A percentile compares a stretch with the other conserved stretches of the same genome.
Conservation (phyloP, 1,284 basidiomycete genomes). For the Amylostereum areolatum region DNA sequence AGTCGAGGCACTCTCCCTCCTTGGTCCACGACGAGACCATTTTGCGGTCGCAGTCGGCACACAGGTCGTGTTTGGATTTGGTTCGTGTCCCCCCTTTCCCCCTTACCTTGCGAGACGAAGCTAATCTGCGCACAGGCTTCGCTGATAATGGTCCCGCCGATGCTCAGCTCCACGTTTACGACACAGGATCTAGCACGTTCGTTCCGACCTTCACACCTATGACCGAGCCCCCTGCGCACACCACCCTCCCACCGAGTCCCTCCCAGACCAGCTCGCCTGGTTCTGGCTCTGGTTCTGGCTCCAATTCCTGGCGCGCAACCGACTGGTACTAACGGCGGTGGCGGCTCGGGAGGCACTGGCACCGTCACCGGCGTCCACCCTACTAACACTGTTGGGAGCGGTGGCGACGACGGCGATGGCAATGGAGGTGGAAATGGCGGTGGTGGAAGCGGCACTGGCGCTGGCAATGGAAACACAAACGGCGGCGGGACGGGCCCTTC, state of each 20-base stretch:
- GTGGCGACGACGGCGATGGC: constrained; percentile 11
- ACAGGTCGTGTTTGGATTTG: constrained; percentile 72
- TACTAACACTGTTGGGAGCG: constrained; percentile 11
- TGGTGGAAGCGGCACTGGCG: constrained; percentile 8
- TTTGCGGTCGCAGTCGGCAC: constrained; percentile 56
- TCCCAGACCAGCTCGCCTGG: constrained; percentile 8
- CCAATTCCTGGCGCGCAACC: not conserved
- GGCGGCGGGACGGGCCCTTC: no score
- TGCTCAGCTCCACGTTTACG: constrained; percentile 47
- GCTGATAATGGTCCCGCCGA: constrained; percentile 43
- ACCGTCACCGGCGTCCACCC: constrained; percentile 4
- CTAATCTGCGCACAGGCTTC: constrained; percentile 41
- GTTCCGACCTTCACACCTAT: constrained; percentile 36
- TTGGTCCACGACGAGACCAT: constrained; percentile 68
- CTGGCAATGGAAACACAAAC: constrained; percentile 11
- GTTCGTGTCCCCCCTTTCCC: constrained; percentile 36
- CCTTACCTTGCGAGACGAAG: constrained; percentile 9
- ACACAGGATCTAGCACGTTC: constrained; percentile 34
- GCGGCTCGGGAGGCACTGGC: constrained; percentile 8
- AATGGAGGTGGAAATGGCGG: not conserved
- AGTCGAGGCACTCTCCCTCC: constrained; percentile 42
- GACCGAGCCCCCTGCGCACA: constrained; percentile 22
- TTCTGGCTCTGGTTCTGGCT: constrained; percentile 7
- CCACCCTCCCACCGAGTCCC: constrained; percentile 30
- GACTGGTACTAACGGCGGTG: constrained; percentile 5